Conservation (phyloP, 257 asterid genomes). For the Solanum clarkiae region DNA sequence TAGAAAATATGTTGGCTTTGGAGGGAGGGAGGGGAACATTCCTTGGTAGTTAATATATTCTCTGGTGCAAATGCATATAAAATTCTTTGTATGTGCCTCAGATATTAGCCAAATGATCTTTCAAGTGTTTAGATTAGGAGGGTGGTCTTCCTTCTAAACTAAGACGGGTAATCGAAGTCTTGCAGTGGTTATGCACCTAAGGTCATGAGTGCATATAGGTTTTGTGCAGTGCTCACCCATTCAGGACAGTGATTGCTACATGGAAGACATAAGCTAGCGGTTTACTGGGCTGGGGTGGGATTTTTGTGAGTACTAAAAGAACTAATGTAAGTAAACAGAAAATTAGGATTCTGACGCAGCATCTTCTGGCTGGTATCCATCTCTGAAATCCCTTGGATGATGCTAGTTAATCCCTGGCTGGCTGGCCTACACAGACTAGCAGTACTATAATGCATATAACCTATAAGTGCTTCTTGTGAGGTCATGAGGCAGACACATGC, state of each 20-base stretch:
- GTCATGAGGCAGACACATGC: neutral
- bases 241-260: neutral
- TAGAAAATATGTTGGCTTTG: neutral
- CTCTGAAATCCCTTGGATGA: neutral
- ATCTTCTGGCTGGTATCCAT: neutral
- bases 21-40: neutral
- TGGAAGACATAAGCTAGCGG: neutral
- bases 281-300: neutral
- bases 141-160: neutral
- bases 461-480: neutral
- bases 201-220: neutral
- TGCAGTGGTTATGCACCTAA: neutral
- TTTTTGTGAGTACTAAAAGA: neutral
- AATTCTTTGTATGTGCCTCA: neutral
- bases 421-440: neutral
- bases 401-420: neutral
- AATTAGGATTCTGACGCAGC: neutral
- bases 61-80: neutral
- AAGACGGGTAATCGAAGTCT: neutral
- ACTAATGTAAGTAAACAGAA: too few relatives aligned
- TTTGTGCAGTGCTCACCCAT: neutral
- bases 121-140: neutral
- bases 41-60: neutral
- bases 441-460: neutral
- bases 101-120: neutral